Base-by-base conservation (phyloP, 768 basidiomycete genomes). In the Mycena filopes region DNA sequence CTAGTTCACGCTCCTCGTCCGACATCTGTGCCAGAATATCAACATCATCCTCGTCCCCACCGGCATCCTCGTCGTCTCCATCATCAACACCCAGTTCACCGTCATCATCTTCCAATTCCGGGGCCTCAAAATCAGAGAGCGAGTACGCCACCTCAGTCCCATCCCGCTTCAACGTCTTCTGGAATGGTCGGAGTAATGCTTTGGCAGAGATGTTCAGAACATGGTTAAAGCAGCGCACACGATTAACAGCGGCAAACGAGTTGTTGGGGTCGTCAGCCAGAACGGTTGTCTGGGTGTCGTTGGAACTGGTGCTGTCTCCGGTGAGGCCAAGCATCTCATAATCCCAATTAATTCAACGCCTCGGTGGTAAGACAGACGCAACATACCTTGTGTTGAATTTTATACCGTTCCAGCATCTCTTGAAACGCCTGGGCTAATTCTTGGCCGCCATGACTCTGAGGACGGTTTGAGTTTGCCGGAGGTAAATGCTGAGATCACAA, bases 271-370 rank as follows among this genome's bases (percentile, higher is more conserved):
- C 43, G 20, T 7, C 9, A 4, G 1, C 43, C 6, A 77, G 72
- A 8, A 56, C 53, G 1, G 42, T 55, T 10, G 68, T 69, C 60
- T 75, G 72, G 2, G 61, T 68, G 50, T 75, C 71, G 41, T 77
- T 77, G 1, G 70, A 70, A 0, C 68, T 41, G 4, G 75, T 73
- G 57, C 77, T 78, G 55, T 78, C 74, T 21, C 65, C 69, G 7
- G 70, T 69, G 31, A 74, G 61, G 10, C 58, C 49, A 1, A 59
- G 40, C 0, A 59, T 49, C 47, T 59, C n/a, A 11, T 28, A 13
- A 20, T 10, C n/a, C n/a, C 3, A n/a, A 11, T 4, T 11, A 49
- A 7, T 6, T 9, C 2, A 38, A 4, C 10, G 4, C 48, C 12
- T 20, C 12, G n/a, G 7, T 29, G 8, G 28, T 2, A 12, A 28